Conservation (phyloP, 179 eudicot species). For the Beta macrorhiza region DNA sequence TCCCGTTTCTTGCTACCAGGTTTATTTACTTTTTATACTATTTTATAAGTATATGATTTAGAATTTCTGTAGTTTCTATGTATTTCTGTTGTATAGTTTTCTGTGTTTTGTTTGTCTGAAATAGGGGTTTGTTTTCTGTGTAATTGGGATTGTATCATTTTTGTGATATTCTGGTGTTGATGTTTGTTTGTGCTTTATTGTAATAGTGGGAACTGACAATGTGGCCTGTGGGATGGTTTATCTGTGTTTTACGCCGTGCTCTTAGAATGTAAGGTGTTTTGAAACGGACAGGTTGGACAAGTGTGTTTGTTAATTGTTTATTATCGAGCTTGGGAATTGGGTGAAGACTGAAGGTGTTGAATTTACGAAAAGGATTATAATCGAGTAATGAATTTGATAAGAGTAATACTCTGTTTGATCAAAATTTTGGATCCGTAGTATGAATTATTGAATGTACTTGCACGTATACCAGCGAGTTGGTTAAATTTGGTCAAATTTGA, state of each 20-base stretch:
- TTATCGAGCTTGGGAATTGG: background rate
- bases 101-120: background rate
- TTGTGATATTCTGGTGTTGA: background rate
- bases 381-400: background rate
- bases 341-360: background rate
- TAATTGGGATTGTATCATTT: background rate
- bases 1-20: conserved; percentile 92
- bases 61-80: background rate
- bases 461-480: background rate
- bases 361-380: background rate
- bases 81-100: background rate
- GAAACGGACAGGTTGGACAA: background rate
- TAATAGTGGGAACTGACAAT: background rate
- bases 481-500: background rate
- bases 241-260: background rate
- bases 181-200: background rate
- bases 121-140: background rate
- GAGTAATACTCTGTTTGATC: background rate
- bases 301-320: background rate
- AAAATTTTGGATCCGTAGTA: background rate
- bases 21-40: conserved; percentile 6
- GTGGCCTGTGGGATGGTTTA: background rate
- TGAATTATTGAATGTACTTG: background rate
- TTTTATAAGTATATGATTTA: background rate
- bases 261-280: background rate